A percentile compares a stretch with the other conserved stretches of the same genome.
Conservation (phyloP, 2,329 filamentous ascomycete species). For the Lachnellula willkommii region DNA sequence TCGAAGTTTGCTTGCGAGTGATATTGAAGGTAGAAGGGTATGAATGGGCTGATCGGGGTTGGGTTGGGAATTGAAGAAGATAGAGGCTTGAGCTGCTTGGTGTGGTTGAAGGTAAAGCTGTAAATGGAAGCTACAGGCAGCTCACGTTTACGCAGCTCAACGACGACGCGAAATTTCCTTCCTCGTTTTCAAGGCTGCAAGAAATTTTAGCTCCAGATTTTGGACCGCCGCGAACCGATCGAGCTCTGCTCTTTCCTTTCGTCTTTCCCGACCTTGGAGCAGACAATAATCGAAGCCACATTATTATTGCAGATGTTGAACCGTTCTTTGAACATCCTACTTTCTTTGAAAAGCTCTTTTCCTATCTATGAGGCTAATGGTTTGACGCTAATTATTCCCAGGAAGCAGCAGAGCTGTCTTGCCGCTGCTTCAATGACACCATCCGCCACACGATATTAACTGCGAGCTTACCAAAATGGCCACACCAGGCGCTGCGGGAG, state of each 20-base stretch:
- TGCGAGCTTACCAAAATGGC: conserved; percentile 18
- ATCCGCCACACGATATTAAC: conserved; percentile 8
- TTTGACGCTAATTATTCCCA: conserved; percentile 14
- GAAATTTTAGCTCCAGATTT: not conserved
- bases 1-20: conserved; percentile 3
- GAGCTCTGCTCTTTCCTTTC: not conserved
- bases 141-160: conserved; percentile 18
- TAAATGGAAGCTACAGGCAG: conserved; percentile 16
- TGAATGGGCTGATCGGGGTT: conserved; percentile 5
- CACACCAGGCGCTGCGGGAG: not conserved
- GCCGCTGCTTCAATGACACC: conserved; percentile 16
- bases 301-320: conserved; percentile 9
- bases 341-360: conserved; percentile 4
- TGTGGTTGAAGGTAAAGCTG: conserved; percentile 19
- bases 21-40: conserved; percentile 1
- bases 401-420: conserved; percentile 7
- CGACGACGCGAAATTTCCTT: not conserved
- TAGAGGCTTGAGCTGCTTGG: conserved; percentile 21
- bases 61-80: conserved; percentile 1
- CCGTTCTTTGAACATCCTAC: conserved; percentile 1
- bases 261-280: conserved; percentile 9
- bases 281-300: conserved; percentile 15
- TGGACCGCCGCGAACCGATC: not conserved
- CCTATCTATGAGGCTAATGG: conserved; percentile 17
- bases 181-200: conserved; percentile 5